These are phyloP conservation scores for Athelia psychrophila DNA, from an alignment of 1,284 basidiomycete species.

Conservation along the genomic window DNA sequence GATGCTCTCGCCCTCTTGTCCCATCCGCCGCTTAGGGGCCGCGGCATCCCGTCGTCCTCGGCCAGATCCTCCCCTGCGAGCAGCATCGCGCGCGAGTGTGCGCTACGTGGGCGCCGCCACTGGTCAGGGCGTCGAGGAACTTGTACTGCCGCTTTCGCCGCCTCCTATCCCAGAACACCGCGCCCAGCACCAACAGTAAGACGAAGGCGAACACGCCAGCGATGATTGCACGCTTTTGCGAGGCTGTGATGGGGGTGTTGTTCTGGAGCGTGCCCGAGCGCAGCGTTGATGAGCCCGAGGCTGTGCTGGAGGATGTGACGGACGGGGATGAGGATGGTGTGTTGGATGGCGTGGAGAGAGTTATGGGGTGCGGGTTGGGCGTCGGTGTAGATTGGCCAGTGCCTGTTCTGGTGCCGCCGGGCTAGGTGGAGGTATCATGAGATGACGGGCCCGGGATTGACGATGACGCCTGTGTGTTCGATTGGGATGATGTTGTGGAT, in stretches of 20 bases:
- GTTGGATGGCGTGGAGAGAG: constrained; percentile 5
- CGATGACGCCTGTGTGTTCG: not conserved
- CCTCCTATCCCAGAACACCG: not conserved
- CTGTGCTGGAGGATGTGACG: constrained; percentile 18
- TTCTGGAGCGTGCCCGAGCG: constrained; percentile 22
- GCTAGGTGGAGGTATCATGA: not conserved
- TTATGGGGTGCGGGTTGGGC: not conserved
- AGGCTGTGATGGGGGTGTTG: constrained; percentile 7
- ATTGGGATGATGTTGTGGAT: not conserved
- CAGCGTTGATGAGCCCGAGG: constrained; percentile 19
- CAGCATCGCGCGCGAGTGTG: constrained; percentile 5
- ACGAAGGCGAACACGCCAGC: constrained; percentile 41
- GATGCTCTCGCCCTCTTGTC: not conserved
- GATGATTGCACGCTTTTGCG: constrained; percentile 36
- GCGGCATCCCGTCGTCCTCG: not conserved
- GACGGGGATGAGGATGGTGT: constrained; percentile 1
- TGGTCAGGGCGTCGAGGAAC: constrained; percentile 7
- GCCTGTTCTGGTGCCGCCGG: not conserved
- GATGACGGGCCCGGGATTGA: not conserved
- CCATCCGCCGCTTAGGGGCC: not conserved
- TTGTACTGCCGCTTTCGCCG: constrained; percentile 25
- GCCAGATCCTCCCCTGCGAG: not conserved
- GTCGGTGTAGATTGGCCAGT: not conserved
- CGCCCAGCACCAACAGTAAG: constrained; percentile 20
- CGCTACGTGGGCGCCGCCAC: constrained; percentile 3